Conservation (phyloP, 1,284 basidiomycete species). For the Serendipita sp. region DNA sequence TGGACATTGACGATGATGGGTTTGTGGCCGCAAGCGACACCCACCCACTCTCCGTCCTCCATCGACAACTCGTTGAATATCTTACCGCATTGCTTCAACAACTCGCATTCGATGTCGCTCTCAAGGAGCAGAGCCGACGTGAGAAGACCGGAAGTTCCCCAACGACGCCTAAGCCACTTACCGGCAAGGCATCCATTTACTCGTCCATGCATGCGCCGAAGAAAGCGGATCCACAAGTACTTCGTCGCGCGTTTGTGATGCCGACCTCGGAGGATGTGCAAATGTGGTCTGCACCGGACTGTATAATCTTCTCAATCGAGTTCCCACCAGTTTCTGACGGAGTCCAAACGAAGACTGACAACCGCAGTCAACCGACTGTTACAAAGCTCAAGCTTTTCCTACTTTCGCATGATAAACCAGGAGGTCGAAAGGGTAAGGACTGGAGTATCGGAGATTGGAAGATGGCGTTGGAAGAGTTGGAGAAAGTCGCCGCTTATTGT, state of each 20-base stretch:
- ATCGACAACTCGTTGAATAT: conserved; percentile 52
- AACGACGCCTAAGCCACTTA: neutral
- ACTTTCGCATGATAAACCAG: conserved; percentile 29
- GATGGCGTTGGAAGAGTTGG: conserved; percentile 32
- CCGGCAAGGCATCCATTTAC: conserved; percentile 30
- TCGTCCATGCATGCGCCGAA: conserved; percentile 36
- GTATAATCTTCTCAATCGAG: neutral
- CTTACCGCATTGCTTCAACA: conserved; percentile 45
- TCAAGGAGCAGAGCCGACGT: conserved; percentile 26
- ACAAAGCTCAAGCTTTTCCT: conserved; percentile 27
- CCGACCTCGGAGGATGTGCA: conserved; percentile 17
- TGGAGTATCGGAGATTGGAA: conserved; percentile 57
- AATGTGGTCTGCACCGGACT: conserved; percentile 23
- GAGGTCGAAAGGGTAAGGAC: conserved; percentile 46
- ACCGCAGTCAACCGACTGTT: neutral
- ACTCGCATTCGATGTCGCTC: conserved; percentile 22
- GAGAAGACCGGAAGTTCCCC: conserved; percentile 31
- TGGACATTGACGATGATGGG: conserved; percentile 48
- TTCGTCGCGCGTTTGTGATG: conserved; percentile 16
- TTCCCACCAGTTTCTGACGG: neutral
- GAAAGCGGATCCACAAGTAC: conserved; percentile 31
- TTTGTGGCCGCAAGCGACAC: neutral
- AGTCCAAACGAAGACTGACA: neutral
- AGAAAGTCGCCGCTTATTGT: conserved; percentile 36
- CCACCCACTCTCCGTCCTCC: conserved; percentile 50